A percentile compares a stretch with the other conserved stretches of the same genome.
phyloP scores from a whole-genome alignment of 2,329 filamentous ascomycete genomes.

The Diaporthe destruens region DNA sequence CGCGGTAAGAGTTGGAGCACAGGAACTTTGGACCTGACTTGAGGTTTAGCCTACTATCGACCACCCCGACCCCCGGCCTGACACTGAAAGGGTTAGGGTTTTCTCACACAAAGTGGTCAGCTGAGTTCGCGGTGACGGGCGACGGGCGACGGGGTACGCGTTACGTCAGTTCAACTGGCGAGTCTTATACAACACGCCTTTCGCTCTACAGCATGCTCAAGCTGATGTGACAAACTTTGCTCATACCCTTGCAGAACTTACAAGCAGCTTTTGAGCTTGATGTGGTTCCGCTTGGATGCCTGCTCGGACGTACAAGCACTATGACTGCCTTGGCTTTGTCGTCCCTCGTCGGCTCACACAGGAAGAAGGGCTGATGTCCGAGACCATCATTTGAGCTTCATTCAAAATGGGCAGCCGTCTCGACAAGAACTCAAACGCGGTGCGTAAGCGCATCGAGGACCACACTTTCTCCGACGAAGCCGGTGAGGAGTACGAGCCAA shows the following conservation, averaged over 20 bases:
- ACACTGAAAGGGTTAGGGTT: background rate
- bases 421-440: constrained; percentile 72
- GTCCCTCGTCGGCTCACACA: constrained; percentile 28
- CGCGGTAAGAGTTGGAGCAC: background rate
- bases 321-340: constrained; percentile 26
- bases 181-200: background rate
- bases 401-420: constrained; percentile 69
- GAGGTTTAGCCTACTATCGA: background rate
- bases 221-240: constrained; percentile 15
- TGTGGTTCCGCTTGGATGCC: background rate
- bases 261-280: constrained; percentile 9
- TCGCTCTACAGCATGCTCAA: constrained; percentile 13
- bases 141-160: constrained; percentile 6
- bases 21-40: background rate
- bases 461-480: constrained; percentile 84
- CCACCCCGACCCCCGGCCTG: background rate
- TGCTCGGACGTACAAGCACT: constrained; percentile 10
- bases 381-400: constrained; percentile 37
- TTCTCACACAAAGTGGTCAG: constrained; percentile 1
- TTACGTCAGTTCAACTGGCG: constrained; percentile 7
- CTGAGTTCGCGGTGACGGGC: constrained; percentile 27
- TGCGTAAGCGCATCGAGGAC: constrained; percentile 71
- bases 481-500: constrained; percentile 91
- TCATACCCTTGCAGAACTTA: background rate
- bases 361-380: constrained; percentile 31